phyloP scores from a whole-genome alignment of 345 rosid species.

The Eucalyptus globulus region DNA sequence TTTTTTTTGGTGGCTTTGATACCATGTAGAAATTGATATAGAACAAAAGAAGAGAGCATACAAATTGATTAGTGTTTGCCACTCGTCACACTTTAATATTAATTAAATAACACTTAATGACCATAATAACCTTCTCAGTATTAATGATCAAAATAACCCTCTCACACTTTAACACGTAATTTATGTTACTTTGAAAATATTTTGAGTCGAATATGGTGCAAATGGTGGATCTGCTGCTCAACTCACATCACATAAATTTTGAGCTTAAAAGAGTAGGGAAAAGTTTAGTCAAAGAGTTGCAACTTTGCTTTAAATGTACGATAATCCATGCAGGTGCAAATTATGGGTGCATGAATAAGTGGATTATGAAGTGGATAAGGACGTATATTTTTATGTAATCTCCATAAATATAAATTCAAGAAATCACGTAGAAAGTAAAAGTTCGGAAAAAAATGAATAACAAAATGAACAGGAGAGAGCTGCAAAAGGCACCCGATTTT shows the following conservation, averaged over 20 bases:
- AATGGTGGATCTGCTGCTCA: no score
- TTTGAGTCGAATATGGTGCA: no score
- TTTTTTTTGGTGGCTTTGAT: no score
- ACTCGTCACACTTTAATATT: no score
- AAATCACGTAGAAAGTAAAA: not conserved
- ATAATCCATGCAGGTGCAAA: not conserved
- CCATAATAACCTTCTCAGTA: no score
- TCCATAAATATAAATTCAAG: not conserved
- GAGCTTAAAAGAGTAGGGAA: not conserved
- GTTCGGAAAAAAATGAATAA: not conserved
- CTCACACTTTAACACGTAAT: no score
- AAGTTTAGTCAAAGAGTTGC: conserved; percentile 6
- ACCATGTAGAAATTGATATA: no score
- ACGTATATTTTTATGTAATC: not conserved
- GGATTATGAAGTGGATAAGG: not conserved
- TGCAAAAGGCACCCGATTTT: not conserved
- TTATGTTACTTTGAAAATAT: no score
- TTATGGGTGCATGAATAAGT: not conserved
- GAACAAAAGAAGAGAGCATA: no score
- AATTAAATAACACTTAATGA: no score
- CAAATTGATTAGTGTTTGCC: no score
- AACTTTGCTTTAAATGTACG: not conserved
- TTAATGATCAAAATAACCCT: no score
- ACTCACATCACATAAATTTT: not conserved
- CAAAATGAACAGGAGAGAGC: not conserved